These are phyloP conservation scores for Arthrocladium fulminans DNA, from an alignment of 2,329 filamentous ascomycete species.

Conservation along the genomic window DNA sequence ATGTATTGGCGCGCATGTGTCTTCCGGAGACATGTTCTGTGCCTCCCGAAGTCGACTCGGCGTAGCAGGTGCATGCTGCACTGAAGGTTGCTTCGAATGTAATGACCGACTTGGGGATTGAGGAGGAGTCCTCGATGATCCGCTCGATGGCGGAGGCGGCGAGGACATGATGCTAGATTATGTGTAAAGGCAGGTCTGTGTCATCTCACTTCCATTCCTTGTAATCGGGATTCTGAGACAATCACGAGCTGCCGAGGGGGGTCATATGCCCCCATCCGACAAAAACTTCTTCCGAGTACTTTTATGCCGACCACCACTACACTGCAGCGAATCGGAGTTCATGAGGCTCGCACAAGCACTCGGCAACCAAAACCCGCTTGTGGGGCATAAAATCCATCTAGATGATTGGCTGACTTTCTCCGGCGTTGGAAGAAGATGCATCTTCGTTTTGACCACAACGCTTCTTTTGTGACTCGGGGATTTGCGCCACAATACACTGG, in stretches of 20 bases:
- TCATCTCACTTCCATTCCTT: background rate
- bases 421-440: too few species aligned
- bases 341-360: background rate
- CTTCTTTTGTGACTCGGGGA: too few species aligned
- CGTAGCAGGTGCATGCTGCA: conserved; percentile 16
- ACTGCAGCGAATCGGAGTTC: background rate
- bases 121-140: conserved; percentile 11
- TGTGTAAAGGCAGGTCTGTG: background rate
- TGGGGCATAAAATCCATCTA: too few species aligned
- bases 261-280: too few species aligned
- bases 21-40: conserved; percentile 19
- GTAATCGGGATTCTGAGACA: background rate
- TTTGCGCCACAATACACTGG: too few species aligned
- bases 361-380: background rate
- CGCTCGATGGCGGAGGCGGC: background rate
- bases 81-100: conserved; percentile 7
- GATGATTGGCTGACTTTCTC: too few species aligned
- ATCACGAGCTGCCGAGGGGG: background rate
- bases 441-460: too few species aligned
- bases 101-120: conserved; percentile 11
- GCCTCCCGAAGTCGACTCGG: conserved; percentile 22
- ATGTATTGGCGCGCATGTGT: conserved; percentile 3
- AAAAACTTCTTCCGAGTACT: too few species aligned
- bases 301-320: background rate
- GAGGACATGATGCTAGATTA: background rate